phyloP scores from a whole-genome alignment of 108 stramenopile species.

The Skeletonema potamos region DNA sequence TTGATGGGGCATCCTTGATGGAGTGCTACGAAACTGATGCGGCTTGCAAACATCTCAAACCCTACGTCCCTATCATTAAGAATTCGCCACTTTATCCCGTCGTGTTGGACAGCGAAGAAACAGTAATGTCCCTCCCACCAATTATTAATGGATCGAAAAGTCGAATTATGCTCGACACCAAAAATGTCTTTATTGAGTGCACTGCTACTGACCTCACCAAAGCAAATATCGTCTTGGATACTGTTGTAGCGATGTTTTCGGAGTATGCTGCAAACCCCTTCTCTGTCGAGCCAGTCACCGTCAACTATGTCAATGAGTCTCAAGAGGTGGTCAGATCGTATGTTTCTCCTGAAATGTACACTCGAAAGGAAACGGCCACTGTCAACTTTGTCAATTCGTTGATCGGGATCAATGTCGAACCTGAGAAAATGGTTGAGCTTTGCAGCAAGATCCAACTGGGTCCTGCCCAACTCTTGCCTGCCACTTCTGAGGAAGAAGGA shows the following conservation, averaged over 20 bases:
- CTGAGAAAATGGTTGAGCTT: conserved; percentile 77
- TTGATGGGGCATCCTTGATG: conserved; percentile 66
- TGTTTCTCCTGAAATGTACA: conserved; percentile 69
- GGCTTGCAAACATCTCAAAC: conserved; percentile 94
- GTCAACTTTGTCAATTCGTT: conserved; percentile 89
- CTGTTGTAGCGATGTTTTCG: conserved; percentile 97
- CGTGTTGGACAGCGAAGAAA: conserved; percentile 81
- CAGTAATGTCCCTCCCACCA: conserved; percentile 95
- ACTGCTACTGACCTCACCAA: conserved; percentile 99
- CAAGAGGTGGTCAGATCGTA: conserved; percentile 64
- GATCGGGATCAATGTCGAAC: conserved; percentile 84
- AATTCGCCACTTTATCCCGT: conserved; percentile 94
- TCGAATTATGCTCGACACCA: conserved; percentile 91
- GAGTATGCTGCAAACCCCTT: conserved; percentile 93
- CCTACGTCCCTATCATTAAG: conserved; percentile 95
- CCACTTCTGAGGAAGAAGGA: conserved; percentile 50
- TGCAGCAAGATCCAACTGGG: conserved; percentile 97
- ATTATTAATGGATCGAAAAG: conserved; percentile 96
- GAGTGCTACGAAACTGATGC: conserved; percentile 91
- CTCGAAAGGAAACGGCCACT: conserved; percentile 67
- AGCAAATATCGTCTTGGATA: conserved; percentile 99
- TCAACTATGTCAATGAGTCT: conserved; percentile 82
- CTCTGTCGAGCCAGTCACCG: conserved; percentile 90
- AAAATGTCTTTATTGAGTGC: conserved; percentile 98
- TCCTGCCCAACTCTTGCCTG: conserved; percentile 70